Percentiles rank a stretch among this genome's conserved stretches.
Evolutionary conservation across 257 asterid species (phyloP).

Genomic region (Scutellaria baicalensis): DNA sequence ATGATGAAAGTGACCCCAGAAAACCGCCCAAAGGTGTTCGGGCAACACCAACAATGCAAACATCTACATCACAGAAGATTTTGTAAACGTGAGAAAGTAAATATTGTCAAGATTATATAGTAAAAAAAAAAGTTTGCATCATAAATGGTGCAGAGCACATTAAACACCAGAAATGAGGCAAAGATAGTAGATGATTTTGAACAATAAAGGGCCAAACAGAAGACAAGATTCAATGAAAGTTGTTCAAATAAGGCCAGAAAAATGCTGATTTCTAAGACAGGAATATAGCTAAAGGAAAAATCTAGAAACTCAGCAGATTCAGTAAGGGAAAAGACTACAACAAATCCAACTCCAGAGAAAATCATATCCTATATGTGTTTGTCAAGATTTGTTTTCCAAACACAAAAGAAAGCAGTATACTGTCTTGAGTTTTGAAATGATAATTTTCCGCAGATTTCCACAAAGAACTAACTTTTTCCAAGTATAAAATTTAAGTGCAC

Average conservation of each 20-base stretch:
- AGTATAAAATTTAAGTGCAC: background rate
- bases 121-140: background rate
- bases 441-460: background rate
- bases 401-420: background rate
- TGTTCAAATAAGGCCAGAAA: background rate
- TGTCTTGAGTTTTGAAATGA: background rate
- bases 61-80: constrained; percentile 44
- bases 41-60: constrained; percentile 93
- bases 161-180: background rate
- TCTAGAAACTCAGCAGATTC: background rate
- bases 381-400: background rate
- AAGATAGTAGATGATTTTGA: background rate
- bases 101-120: background rate
- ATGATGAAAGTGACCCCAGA: constrained; percentile 86
- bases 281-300: background rate
- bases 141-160: background rate
- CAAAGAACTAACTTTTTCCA: background rate
- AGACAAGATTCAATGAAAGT: background rate
- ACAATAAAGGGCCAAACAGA: background rate
- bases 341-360: background rate
- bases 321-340: background rate
- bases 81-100: background rate
- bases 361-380: background rate
- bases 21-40: constrained; percentile 97
- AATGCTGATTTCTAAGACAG: background rate